Evolutionary conservation across 495 filamentous ascomycete species (phyloP), one percentile per base, ranked within the genome.

Genomic region (Staphylotrichum tortipilum): DNA sequence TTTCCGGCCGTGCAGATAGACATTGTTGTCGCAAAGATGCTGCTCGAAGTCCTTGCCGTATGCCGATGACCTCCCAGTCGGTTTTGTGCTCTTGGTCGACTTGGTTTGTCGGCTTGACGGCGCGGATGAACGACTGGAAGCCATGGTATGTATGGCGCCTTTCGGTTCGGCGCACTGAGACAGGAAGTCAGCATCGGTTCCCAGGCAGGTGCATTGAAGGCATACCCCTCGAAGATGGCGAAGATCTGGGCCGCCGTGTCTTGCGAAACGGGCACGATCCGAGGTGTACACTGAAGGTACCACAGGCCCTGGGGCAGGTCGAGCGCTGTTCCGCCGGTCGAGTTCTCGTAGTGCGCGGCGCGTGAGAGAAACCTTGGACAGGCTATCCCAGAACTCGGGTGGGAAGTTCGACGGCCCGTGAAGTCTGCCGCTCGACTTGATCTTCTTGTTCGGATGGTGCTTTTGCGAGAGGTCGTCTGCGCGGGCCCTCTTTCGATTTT

Each of bases 311-410:
- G 44, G 21, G 17, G 40, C 28, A 42, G 47, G 47, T 33, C 17
- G 45, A 38, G 37, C 42, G 21, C 44, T 47, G 48, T 63, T 68
- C 41, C 57, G 55, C 42, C 62, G 60, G 50, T 67, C 62, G 26
- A 66, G 53, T 54, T 68, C 66, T 60, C 63, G 58, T 36, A 67
- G 54, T 44, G 64, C 60, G 34, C 52, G 52, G 52, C 7, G 51
- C 2, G 62, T 68, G 26, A 66, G 52, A 55, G 40, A 58, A 21
- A 68, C 52, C 48, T 62, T 60, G 18, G 67, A 68, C 36, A 68
- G 50, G 43, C 50, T 56, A 22, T 70, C 62, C 55, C 53, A 68
- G 37, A 68, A 63, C 18, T 52, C 43, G 11, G 62, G 55, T 21
- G 54, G 23, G 31, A 57, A 63, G 52, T 63, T 60, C 23, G 53